These are phyloP conservation scores for Leishmania braziliensis DNA, from an alignment of 208 protist genomes.

Conservation along the genomic window DNA sequence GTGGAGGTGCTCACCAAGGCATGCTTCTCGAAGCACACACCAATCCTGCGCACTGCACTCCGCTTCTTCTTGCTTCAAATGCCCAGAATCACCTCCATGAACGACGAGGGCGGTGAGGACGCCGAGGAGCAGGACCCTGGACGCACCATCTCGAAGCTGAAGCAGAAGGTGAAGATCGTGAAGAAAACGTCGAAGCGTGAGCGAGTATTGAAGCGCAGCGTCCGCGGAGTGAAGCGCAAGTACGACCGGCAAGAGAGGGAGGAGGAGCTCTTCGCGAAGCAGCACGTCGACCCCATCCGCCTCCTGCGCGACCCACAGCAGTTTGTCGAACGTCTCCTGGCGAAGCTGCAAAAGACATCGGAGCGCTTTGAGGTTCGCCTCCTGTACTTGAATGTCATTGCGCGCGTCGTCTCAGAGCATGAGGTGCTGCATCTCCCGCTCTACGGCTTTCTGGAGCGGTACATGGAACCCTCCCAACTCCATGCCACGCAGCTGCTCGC, in stretches of 20 bases:
- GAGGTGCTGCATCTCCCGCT: slow-evolving; percentile 96
- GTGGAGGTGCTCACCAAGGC: slow-evolving; percentile 96
- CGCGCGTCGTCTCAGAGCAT: slow-evolving; percentile 93
- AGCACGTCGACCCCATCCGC: slow-evolving; percentile 93
- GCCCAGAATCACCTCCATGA: slow-evolving; percentile 76
- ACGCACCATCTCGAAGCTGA: slow-evolving; percentile 85
- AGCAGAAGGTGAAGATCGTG: slow-evolving; percentile 92
- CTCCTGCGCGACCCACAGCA: slow-evolving; percentile 97
- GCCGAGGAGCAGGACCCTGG: slow-evolving; percentile 74
- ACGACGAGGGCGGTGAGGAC: slow-evolving; percentile 80
- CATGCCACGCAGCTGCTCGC: slow-evolving; percentile 96
- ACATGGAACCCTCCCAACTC: slow-evolving; percentile 96
- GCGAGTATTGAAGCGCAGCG: slow-evolving; percentile 83
- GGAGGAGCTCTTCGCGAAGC: slow-evolving; percentile 80
- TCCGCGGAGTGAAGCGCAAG: slow-evolving; percentile 66
- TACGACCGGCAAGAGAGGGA: slow-evolving; percentile 87
- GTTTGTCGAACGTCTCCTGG: slow-evolving; percentile 95
- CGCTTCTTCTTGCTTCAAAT: slow-evolving; percentile 96
- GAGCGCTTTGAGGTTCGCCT: slow-evolving; percentile 96
- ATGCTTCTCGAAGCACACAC: slow-evolving; percentile 92
- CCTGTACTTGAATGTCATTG: slow-evolving; percentile 97
- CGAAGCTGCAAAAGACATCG: slow-evolving; percentile 88
- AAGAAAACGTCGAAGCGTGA: slow-evolving; percentile 92
- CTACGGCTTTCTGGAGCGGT: slow-evolving; percentile 96
- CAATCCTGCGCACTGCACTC: slow-evolving; percentile 94